These are phyloP conservation scores for Colletotrichum sp. DNA, from an alignment of 2,329 filamentous ascomycete species.

Conservation along the genomic window DNA sequence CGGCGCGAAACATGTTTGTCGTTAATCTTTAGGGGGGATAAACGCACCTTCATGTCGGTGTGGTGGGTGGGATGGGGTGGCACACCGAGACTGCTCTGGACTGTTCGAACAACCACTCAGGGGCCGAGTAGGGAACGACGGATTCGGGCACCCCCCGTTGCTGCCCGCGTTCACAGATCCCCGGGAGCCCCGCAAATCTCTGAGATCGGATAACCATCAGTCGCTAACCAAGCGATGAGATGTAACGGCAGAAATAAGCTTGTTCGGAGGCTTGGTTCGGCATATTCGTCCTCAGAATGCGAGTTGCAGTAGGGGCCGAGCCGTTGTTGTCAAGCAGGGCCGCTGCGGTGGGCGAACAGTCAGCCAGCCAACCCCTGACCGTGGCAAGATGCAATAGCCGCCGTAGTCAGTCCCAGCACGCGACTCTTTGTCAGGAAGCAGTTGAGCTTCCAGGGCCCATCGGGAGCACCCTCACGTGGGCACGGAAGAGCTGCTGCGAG, in stretches of 20 bases:
- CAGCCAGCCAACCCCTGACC: background rate
- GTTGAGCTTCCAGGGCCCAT: background rate
- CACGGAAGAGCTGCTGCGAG: background rate
- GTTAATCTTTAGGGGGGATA: too few species aligned
- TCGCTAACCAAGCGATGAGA: background rate
- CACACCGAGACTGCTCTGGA: background rate
- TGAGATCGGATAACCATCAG: background rate
- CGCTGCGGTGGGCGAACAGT: background rate
- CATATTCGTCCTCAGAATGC: background rate
- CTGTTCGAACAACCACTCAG: background rate
- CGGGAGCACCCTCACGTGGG: background rate
- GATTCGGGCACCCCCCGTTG: background rate
- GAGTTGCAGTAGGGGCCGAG: background rate
- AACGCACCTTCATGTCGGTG: background rate
- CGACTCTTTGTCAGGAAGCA: background rate
- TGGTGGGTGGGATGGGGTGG: background rate
- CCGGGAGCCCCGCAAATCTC: background rate
- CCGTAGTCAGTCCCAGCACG: background rate
- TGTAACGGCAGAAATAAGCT: background rate
- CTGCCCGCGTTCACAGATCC: background rate
- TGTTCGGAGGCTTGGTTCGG: background rate
- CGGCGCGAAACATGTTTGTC: background rate
- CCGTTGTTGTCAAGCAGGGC: background rate
- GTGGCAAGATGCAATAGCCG: background rate
- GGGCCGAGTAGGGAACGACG: background rate